Base-by-base conservation (phyloP, 2,329 filamentous ascomycete species). In the Colletotrichum salicis region DNA sequence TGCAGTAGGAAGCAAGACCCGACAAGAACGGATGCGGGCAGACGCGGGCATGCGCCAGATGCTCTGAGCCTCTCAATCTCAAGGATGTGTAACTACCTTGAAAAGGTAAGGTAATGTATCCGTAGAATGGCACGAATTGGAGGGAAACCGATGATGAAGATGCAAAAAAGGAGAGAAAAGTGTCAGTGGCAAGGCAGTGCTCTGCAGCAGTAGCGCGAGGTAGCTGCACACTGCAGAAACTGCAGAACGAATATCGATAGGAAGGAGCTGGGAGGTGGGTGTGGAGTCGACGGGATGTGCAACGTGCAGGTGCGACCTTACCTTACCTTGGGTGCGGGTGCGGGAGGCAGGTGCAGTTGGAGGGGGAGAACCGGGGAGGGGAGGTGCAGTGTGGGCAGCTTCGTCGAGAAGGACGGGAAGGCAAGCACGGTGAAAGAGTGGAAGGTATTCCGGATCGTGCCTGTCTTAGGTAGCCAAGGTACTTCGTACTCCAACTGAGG, bases 1-100 rank as follows among this genome's bases (percentile, higher is more conserved):
- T 52, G 64, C 64, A 67, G 60, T 22, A 52, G 51, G 45, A 63
- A 52, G 45, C 57, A 63, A 41, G 59, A 61, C n/a, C 37, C 37
- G 66, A 68, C 60, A 35, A 57, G 58, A 48, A 45, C 51, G 48
- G 65, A 61, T 33, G 45, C 41, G 33, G 64, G 27, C 58, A 61
- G 64, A 33, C 37, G 41, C 29, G 12, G 33, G 64, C 48, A 45
- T 27, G 5, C 27, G 33, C 60, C 51, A 52, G 60, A 22, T 45
- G 24, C 37, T 58, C 48, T 64, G 48, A 31, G 56, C 48, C n/a
- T 63, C 33, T 51, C 45, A 37, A 57, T 45, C 37, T 19, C 37
- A 41, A 41, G 37, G 37, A 41, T 41, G 15, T 3, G 19, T 41
- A 15, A 41, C 15, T 19, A 41, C 37, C 15, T 19, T 41, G 15